Base-by-base conservation (phyloP, 2,329 filamentous ascomycete genomes). In the Acrocalymma vagum region DNA sequence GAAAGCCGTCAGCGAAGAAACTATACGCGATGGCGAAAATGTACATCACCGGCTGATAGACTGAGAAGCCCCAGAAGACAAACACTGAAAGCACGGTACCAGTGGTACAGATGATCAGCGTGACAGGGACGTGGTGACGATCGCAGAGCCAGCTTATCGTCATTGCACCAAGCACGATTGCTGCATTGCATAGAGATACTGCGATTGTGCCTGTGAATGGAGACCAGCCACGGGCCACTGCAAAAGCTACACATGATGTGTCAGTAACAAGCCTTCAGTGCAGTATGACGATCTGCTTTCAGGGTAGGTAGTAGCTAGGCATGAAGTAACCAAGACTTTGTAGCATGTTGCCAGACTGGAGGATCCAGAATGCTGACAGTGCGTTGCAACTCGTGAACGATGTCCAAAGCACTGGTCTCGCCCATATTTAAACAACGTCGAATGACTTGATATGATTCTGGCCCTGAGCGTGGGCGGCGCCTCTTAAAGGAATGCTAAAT, bases 21-120 rank as follows among this genome's bases (percentile, higher is more conserved):
- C 66, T 65, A 31, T 70, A 72, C 2, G 49, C 36, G 22, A 59
- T 35, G 10, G 42, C 28, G 26, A 63, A 60, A 9, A 53, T 38
- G 15, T 42, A 30, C n/a, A 79, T 50, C 1, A 60, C 34, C 0
- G 42, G 41, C 55, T 63, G 4, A 48, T 62, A 63, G 6, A 61
- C 52, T 1, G 75, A 65, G 4, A 76, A 45, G 0, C 73, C 74
- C 75, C 76, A 79, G 18, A 71, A 42, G 1, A 72, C 50, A 28
- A 75, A 73, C 0, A 71, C 60, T 1, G 72, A 65, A 3, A 71
- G 4, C 1, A 54, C 62, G 13, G 69, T 18, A 14, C 73, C 72
- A 5, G 67, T 27, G 0, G 68, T 67, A 1, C 70, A 72, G 17
- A 73, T 56, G 2, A 71, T 40, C 15, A 70, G 68, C 21, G 71